phyloP scores from a whole-genome alignment of 2,329 filamentous ascomycete genomes.

The Pseudogymnoascus sp. region DNA sequence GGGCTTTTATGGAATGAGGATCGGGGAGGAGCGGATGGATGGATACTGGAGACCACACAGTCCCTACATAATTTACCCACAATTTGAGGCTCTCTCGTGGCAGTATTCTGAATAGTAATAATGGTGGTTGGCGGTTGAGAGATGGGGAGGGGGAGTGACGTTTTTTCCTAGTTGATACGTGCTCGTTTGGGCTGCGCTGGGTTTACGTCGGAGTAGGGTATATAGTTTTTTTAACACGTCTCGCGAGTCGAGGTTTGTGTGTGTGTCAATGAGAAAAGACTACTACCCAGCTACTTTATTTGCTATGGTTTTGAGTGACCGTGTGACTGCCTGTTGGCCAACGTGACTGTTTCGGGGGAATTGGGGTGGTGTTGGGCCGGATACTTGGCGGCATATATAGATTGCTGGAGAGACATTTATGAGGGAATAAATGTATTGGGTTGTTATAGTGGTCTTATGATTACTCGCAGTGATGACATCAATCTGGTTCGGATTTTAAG shows the following conservation, averaged over 20 bases:
- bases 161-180: constrained; percentile 1
- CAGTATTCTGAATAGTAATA: constrained; percentile 8
- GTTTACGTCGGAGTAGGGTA: constrained; percentile 5
- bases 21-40: background rate
- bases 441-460: background rate
- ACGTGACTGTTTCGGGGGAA: background rate
- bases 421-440: background rate
- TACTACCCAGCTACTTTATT: background rate
- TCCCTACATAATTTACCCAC: constrained; percentile 5
- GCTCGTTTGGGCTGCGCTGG: background rate
- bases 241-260: background rate
- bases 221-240: background rate
- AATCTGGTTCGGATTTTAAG: background rate
- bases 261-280: background rate
- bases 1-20: background rate
- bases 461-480: background rate
- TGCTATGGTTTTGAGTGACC: background rate
- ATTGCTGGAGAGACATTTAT: background rate
- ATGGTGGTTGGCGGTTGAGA: background rate
- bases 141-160: background rate
- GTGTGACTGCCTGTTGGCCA: background rate
- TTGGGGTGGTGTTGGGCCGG: background rate
- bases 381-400: constrained; percentile 2
- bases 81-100: constrained; percentile 6
- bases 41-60: constrained; percentile 4